These are phyloP conservation scores for Kazachstania kunashirensis DNA, from an alignment of 805 yeast genomes.

Conservation along the genomic window DNA sequence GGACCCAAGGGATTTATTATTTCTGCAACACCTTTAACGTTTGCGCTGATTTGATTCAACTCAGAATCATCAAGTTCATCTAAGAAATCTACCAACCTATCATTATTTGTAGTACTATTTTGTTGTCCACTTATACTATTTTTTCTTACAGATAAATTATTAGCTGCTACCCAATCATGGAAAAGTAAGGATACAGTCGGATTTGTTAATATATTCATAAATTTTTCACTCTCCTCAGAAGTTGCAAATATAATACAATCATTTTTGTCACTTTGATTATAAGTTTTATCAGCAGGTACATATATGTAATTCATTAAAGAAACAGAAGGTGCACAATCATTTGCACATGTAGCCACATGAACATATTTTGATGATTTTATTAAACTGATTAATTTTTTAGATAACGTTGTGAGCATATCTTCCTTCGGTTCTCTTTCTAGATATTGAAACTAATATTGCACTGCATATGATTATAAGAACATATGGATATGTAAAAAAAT, in stretches of 20 bases:
- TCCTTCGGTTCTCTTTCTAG: no score
- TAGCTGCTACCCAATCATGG: slow-evolving; percentile 81
- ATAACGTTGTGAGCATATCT: slow-evolving; percentile 26
- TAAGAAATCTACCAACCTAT: slow-evolving; percentile 2
- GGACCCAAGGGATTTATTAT: slow-evolving; percentile 39
- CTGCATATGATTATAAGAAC: no score
- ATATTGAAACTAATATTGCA: no score
- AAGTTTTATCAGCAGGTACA: slow-evolving; percentile 34
- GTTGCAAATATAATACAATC: slow-evolving; percentile 62
- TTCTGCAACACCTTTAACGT: slow-evolving; percentile 61
- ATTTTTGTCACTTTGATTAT: slow-evolving; percentile 20
- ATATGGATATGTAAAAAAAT: no score
- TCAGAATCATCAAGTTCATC: slow-evolving; percentile 62
- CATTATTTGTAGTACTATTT: neutral
- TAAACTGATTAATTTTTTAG: slow-evolving; percentile 33
- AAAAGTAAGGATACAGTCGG: slow-evolving; percentile 72
- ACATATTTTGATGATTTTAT: slow-evolving; percentile 55
- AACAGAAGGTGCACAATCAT: slow-evolving; percentile 67
- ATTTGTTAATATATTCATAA: slow-evolving; percentile 53
- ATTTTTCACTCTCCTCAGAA: slow-evolving; percentile 61
- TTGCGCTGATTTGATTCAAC: slow-evolving; percentile 67
- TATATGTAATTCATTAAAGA: slow-evolving; percentile 85
- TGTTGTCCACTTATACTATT: slow-evolving; percentile 13
- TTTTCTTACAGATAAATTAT: slow-evolving; percentile 27
- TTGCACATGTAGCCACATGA: slow-evolving; percentile 71